Conservation (phyloP, 2,329 filamentous ascomycete genomes). For the Simplicillium sp. region DNA sequence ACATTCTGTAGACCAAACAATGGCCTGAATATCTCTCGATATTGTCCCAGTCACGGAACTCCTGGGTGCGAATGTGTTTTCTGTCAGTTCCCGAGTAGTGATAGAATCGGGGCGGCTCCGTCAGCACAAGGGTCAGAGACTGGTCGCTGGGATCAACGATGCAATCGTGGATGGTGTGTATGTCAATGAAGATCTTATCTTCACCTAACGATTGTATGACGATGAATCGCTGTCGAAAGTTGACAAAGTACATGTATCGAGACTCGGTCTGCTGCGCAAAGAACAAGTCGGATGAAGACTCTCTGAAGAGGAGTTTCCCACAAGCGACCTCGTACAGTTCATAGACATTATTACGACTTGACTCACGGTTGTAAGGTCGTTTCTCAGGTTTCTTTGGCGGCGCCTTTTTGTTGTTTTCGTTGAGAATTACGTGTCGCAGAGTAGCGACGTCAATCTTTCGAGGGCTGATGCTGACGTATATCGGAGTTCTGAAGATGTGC, state of each 20-base stretch:
- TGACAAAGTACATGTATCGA: slow-evolving; percentile 35
- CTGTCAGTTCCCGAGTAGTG: slow-evolving; percentile 17
- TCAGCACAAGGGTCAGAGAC: slow-evolving; percentile 40
- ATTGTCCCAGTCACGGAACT: neutral
- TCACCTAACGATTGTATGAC: too few relatives aligned
- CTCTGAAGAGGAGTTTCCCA: slow-evolving; percentile 35
- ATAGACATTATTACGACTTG: too few relatives aligned
- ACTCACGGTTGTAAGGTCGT: too few relatives aligned
- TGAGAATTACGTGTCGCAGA: neutral
- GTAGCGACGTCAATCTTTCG: neutral
- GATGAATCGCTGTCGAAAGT: too few relatives aligned
- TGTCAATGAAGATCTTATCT: too few relatives aligned
- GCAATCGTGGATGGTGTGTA: slow-evolving; percentile 33
- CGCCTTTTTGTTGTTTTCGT: too few relatives aligned
- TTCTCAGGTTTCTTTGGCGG: too few relatives aligned
- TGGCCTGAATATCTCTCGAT: neutral
- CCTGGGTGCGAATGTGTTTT: slow-evolving; percentile 11
- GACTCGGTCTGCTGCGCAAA: slow-evolving; percentile 31
- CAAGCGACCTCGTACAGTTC: slow-evolving; percentile 22
- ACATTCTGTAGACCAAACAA: neutral
- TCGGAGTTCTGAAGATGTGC: slow-evolving; percentile 8
- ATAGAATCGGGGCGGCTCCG: slow-evolving; percentile 41
- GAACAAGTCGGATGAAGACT: slow-evolving; percentile 17
- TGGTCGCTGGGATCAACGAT: slow-evolving; percentile 23
- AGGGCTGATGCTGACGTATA: neutral